These are phyloP conservation scores for Rhodamnia argentea DNA, from an alignment of 345 rosid species.

Conservation along the genomic window DNA sequence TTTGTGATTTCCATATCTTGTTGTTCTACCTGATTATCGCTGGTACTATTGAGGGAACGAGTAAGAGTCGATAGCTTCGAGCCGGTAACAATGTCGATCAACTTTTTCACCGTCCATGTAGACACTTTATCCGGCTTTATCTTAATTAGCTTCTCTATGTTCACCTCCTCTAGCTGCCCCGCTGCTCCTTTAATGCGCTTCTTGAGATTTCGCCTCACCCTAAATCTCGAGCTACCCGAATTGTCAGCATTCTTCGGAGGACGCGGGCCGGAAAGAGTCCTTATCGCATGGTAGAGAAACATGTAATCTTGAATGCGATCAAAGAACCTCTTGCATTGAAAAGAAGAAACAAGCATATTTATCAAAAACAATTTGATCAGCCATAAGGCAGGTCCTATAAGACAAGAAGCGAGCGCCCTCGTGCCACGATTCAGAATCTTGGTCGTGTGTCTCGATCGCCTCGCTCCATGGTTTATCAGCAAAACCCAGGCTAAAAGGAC, in stretches of 20 bases:
- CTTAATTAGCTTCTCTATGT: conserved; percentile 45
- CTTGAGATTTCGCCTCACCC: conserved; percentile 5
- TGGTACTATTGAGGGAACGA: conserved; percentile 1
- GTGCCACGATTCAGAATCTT: conserved; percentile 30
- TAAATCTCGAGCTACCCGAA: conserved; percentile 19
- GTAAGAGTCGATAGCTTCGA: conserved; percentile 17
- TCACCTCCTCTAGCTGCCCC: conserved; percentile 30
- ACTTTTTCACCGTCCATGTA: conserved; percentile 61
- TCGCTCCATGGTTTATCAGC: conserved; percentile 32
- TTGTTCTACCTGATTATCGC: conserved; percentile 14
- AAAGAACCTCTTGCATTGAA: conserved; percentile 41
- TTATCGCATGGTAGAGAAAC: conserved; percentile 44
- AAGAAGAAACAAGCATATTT: conserved; percentile 27
- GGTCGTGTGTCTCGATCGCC: conserved; percentile 15
- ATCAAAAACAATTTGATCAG: conserved; percentile 30
- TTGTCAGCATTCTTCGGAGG: conserved; percentile 26
- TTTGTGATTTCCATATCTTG: conserved; percentile 33
- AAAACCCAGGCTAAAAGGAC: conserved; percentile 44
- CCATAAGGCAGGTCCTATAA: conserved; percentile 48
- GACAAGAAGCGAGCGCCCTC: conserved; percentile 26
- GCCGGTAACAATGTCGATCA: conserved; percentile 31
- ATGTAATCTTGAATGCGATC: conserved; percentile 52
- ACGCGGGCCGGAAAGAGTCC: conserved; percentile 40
- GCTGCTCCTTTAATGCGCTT: conserved; percentile 12
- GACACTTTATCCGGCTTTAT: conserved; percentile 43